Evolutionary conservation across 495 filamentous ascomycete genomes (phyloP).

Genomic region (Venustampulla echinocandica): DNA sequence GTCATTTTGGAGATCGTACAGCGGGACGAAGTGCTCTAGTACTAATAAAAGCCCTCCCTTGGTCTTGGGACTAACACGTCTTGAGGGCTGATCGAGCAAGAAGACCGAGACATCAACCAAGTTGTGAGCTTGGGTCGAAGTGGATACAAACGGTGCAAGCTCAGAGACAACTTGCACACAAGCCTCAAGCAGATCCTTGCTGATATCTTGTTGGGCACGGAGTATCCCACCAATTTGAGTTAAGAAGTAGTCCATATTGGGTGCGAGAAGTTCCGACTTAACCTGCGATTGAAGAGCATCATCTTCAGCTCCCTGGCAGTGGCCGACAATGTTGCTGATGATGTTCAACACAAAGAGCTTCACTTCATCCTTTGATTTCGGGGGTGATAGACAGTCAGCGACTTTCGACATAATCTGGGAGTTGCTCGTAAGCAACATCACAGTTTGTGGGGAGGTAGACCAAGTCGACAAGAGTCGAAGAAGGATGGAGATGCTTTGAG

Average conservation of each 20-base stretch:
- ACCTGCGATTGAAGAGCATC: constrained; percentile 50
- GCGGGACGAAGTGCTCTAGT: constrained; percentile 63
- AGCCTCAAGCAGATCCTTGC: constrained; percentile 62
- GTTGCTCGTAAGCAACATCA: constrained; percentile 60
- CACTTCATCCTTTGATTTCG: constrained; percentile 80
- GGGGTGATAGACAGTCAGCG: constrained; percentile 59
- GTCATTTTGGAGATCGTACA: constrained; percentile 48
- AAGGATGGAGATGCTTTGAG: constrained; percentile 76
- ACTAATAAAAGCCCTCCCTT: constrained; percentile 73
- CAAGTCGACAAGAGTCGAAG: constrained; percentile 75
- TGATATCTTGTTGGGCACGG: constrained; percentile 43
- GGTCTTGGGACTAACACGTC: constrained; percentile 69
- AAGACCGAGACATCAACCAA: constrained; percentile 68
- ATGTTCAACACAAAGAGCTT: constrained; percentile 75
- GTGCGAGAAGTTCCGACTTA: constrained; percentile 52
- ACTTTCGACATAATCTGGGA: constrained; percentile 55
- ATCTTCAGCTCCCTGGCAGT: constrained; percentile 36
- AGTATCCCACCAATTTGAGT: constrained; percentile 59
- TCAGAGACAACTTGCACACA: constrained; percentile 69
- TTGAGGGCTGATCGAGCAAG: constrained; percentile 73
- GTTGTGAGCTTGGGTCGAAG: constrained; percentile 57
- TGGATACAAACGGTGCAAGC: constrained; percentile 64
- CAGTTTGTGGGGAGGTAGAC: constrained; percentile 56
- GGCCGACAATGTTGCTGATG: constrained; percentile 52
- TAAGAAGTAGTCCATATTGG: constrained; percentile 61